Percentiles rank a stretch among this genome's conserved stretches.
phyloP scores from a whole-genome alignment of 805 yeast species.

The Lachancea dasiensis region DNA sequence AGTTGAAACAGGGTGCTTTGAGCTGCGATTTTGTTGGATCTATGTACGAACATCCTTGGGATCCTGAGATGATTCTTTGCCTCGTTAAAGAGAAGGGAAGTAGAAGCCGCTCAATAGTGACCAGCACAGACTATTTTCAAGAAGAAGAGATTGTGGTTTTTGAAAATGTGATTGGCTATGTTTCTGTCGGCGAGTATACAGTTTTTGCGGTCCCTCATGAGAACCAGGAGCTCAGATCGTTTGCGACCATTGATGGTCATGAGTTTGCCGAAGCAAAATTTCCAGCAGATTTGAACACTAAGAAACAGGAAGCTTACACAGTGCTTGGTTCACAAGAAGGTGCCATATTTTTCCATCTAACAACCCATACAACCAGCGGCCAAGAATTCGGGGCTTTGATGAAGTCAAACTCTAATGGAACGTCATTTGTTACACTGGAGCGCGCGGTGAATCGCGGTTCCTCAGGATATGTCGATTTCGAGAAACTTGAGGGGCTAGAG shows the following conservation, averaged over 20 bases:
- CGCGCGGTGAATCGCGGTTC: conserved; percentile 67
- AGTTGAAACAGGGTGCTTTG: conserved; percentile 46
- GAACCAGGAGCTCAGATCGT: conserved; percentile 53
- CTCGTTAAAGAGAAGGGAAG: conserved; percentile 38
- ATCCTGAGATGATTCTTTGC: conserved; percentile 59
- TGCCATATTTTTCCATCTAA: conserved; percentile 76
- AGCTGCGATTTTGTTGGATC: conserved; percentile 65
- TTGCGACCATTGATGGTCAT: conserved; percentile 72
- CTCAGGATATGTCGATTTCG: conserved; percentile 82
- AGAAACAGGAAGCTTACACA: conserved; percentile 67
- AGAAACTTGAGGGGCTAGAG: conserved; percentile 73
- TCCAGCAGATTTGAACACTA: conserved; percentile 58
- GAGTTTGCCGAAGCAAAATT: conserved; percentile 72
- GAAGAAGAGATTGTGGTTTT: conserved; percentile 38
- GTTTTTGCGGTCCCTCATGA: conserved; percentile 60
- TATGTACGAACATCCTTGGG: conserved; percentile 39
- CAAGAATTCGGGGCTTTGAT: conserved; percentile 71
- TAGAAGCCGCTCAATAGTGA: conserved; percentile 32
- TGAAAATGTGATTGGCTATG: conserved; percentile 64
- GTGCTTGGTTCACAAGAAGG: conserved; percentile 66
- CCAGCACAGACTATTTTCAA: conserved; percentile 51
- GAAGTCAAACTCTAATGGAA: conserved; percentile 89
- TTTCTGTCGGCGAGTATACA: conserved; percentile 62
- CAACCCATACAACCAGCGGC: conserved; percentile 47
- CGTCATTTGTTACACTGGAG: conserved; percentile 67